Base-by-base conservation (phyloP, 441 rosid species). In the Erodium texanum region DNA sequence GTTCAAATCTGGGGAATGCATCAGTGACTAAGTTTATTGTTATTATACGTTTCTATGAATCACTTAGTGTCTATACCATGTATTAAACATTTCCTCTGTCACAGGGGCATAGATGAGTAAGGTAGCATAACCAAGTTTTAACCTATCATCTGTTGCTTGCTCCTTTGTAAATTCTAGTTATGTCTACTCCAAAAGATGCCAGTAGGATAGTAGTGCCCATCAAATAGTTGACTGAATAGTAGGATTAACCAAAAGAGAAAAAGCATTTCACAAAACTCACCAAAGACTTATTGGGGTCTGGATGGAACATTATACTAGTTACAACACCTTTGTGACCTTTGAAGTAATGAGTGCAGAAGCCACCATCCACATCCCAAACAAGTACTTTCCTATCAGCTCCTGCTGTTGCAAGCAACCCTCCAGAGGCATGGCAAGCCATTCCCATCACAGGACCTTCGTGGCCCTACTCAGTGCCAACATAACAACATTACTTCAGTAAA, bases 341-440 rank as follows among this genome's bases (percentile, higher is more conserved):
- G 78, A 93, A 93, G 83, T 73, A 82, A 78, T 93, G 97, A 75
- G 99, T 91, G 73, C 96, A 89, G 82, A 86, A 93, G 70, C 97
- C 94, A 71, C 98, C 99, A 77, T 91, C 96, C 24, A 93, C 93
- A 84, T 93, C 97, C 97, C 97, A 93, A 63, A 93, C 89, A 70
- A 86, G 89, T 5, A 93, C 99, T 81, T 93, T 93, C 76, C 96
- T 89, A 81, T 93, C 97, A 71, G 97, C 86, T 85, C 99, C 99
- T n/a, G 92, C 92, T 56, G 99, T 93, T 32, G 96, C 97, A 72
- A 93, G 85, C 83, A 91, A 77, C n/a, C 97, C 96, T 63, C 96
- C 96, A 15, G 99, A 93, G 0, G 83, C 91, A 78, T 93, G 96
- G 82, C 92, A 87, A 34, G 90, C 83, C 97, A 93, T 93, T 15